phyloP scores from a whole-genome alignment of 2,329 filamentous ascomycete genomes.

The Beauveria medogensis region DNA sequence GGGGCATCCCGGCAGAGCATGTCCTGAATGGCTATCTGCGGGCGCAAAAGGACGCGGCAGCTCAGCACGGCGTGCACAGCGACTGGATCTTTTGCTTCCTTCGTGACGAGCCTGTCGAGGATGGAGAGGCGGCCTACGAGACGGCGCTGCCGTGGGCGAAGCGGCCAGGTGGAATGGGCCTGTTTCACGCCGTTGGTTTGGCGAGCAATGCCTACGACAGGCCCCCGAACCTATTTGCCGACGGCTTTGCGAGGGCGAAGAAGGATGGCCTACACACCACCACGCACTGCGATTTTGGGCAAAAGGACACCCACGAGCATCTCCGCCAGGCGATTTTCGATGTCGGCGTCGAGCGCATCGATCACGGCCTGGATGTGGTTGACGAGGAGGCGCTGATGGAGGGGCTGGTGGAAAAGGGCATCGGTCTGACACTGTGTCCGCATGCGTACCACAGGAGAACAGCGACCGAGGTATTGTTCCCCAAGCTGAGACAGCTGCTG shows the following conservation, averaged over 20 bases:
- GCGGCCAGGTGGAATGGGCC: conserved; percentile 23
- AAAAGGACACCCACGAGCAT: conserved; percentile 38
- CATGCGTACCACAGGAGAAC: conserved; percentile 16
- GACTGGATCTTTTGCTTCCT: conserved; percentile 64
- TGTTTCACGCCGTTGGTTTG: conserved; percentile 38
- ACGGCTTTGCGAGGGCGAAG: conserved; percentile 27
- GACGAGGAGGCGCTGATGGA: conserved; percentile 50
- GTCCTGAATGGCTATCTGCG: conserved; percentile 54
- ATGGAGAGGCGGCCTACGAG: conserved; percentile 55
- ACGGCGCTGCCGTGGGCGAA: conserved; percentile 30
- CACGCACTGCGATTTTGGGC: conserved; percentile 43
- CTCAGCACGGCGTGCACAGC: conserved; percentile 54
- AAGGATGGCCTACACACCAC: conserved; percentile 36
- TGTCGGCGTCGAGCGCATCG: conserved; percentile 56
- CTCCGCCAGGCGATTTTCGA: conserved; percentile 54
- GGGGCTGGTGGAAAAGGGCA: conserved; percentile 44
- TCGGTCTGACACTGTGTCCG: conserved; percentile 62
- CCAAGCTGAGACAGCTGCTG: conserved; percentile 40
- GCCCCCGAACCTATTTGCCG: conserved; percentile 36
- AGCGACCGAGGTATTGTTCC: conserved; percentile 40
- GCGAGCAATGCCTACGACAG: conserved; percentile 38
- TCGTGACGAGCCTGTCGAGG: conserved; percentile 61
- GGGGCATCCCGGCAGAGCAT: conserved; percentile 52
- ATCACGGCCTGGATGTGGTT: conserved; percentile 60
- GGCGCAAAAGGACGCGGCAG: conserved; percentile 50